Evolutionary conservation across 495 filamentous ascomycete species (phyloP), one percentile per base, ranked within the genome.

Genomic region (Xylaria telfairii): DNA sequence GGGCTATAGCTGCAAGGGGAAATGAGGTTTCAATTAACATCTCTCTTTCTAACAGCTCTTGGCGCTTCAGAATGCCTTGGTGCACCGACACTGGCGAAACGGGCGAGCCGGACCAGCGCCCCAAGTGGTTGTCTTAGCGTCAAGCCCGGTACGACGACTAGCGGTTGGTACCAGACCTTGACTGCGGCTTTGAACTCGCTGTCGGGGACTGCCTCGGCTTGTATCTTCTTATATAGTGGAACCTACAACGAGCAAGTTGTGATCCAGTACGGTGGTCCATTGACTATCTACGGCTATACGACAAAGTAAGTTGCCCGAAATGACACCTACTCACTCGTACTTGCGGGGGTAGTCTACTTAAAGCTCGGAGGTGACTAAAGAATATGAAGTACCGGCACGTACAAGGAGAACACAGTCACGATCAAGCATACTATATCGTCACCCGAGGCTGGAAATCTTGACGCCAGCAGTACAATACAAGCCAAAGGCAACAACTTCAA

Each of bases 161-260:
- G 51, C 26, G 51, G 51, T n/a, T 54, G 51, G 51, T 54, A 54
- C 4, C 51, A 54, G 51, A 54, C 51, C 26, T 54, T 54, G 51
- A 30, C 51, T 3, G 51, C 51, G 17, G 51, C 51, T 17, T 30
- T 54, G 24, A 54, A 30, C 13, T 54, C 51, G 10, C 26, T 54
- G 12, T 54, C 51, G 13, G 51, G 51, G 13, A 54, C 51, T 30
- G 3, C 51, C 10, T 54, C 51, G 0, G 51, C 51, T 54, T 54
- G 51, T 6, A 30, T 54, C 26, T 54, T 54, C 26, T 28, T 54
- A 3, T 54, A 54, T 54, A 54, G 51, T 17, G 51, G 51, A 19
- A 54, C 51, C 26, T 54, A 54, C 26, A 30, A 54, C 10, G 51
- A 54, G 51, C 51, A 54, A 54, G 51, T 54, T 28, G 51, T 54